These are phyloP conservation scores for Hypoxylon perforatum DNA, from an alignment of 495 filamentous ascomycete genomes.

Conservation along the genomic window DNA sequence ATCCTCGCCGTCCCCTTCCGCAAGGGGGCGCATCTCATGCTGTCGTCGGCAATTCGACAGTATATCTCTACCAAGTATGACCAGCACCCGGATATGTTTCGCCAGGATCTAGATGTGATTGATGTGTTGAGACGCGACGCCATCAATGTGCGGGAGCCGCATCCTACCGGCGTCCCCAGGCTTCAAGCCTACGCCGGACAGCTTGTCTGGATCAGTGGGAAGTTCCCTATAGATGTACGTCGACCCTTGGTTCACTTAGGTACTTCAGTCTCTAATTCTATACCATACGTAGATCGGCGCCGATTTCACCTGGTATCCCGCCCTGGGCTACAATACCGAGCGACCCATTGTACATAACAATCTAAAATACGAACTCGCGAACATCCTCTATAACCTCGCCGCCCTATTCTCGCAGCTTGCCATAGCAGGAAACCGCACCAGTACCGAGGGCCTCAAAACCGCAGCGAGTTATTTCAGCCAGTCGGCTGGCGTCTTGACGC, in stretches of 20 bases:
- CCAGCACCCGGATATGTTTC: conserved; percentile 98
- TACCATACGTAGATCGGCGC: conserved; percentile 78
- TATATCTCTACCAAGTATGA: conserved; percentile 99
- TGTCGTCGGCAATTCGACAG: conserved; percentile 86
- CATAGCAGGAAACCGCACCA: conserved; percentile 76
- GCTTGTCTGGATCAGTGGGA: conserved; percentile 91
- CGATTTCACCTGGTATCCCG: conserved; percentile 95
- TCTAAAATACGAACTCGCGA: conserved; percentile 93
- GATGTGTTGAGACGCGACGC: conserved; percentile 85
- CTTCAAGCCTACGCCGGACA: conserved; percentile 90
- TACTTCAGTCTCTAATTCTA: neutral
- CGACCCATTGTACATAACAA: conserved; percentile 89
- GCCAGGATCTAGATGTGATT: conserved; percentile 85
- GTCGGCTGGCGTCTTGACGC: conserved; percentile 82
- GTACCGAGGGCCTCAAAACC: conserved; percentile 85
- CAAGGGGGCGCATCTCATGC: conserved; percentile 77
- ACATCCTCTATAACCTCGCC: conserved; percentile 91
- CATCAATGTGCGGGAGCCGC: conserved; percentile 86
- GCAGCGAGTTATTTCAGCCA: conserved; percentile 94
- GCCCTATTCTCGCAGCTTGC: conserved; percentile 94
- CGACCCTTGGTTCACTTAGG: neutral
- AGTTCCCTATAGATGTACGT: conserved; percentile 95
- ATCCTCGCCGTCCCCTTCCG: conserved; percentile 83
- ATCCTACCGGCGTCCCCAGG: conserved; percentile 88
- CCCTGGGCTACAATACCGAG: conserved; percentile 88